Conservation (phyloP, 2,329 filamentous ascomycete species). For the Scedosporium apiospermum region DNA sequence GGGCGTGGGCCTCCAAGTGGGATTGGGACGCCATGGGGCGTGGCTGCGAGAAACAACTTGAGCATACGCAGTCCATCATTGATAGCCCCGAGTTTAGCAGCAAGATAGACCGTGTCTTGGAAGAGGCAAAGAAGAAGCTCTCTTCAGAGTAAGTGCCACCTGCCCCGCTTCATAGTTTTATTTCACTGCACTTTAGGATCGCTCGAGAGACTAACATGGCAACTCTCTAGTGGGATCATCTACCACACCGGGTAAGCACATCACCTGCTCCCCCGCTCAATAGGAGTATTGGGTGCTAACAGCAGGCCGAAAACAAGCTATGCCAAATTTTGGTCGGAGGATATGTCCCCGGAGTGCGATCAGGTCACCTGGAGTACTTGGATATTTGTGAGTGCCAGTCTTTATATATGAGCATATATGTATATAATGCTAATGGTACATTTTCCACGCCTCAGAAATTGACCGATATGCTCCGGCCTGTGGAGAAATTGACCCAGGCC, state of each 20-base stretch:
- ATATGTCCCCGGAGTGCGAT: background rate
- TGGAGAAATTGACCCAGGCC: background rate
- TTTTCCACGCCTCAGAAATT: background rate
- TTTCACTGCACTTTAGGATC: too few species aligned
- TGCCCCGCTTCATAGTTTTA: background rate
- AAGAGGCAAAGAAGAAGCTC: constrained; percentile 7
- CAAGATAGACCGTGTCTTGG: constrained; percentile 5
- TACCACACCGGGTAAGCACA: background rate
- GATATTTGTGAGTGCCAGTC: background rate
- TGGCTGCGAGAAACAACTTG: constrained; percentile 8
- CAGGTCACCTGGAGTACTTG: background rate
- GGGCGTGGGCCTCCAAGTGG: constrained; percentile 2
- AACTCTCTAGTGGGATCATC: background rate
- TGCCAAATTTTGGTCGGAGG: background rate
- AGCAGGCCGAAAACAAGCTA: background rate
- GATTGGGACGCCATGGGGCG: constrained; percentile 7
- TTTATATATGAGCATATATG: too few species aligned
- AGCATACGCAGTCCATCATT: background rate
- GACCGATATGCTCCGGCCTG: background rate
- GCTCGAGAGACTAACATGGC: background rate
- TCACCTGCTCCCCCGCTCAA: too few species aligned
- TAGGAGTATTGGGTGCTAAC: too few species aligned
- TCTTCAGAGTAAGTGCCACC: constrained; percentile 1
- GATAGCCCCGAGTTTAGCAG: constrained; percentile 2
- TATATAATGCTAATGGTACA: background rate